These are phyloP conservation scores for Malus domestica DNA, from an alignment of 306 rosid species.

Conservation along the genomic window DNA sequence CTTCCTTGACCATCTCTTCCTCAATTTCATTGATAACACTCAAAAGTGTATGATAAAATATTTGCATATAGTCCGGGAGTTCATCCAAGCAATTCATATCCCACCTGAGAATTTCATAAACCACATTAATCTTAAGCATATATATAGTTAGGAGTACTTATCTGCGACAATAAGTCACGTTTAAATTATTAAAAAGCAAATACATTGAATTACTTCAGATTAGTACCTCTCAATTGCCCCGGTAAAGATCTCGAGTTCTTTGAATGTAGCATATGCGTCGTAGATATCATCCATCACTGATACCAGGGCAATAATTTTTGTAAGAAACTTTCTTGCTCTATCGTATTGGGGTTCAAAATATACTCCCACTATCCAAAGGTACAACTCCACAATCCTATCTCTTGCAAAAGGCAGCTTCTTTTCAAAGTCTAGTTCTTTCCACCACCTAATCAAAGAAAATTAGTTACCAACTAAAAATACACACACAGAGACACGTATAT, in stretches of 20 bases:
- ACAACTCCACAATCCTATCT: slow-evolving; percentile 44
- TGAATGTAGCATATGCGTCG: slow-evolving; percentile 35
- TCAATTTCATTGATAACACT: slow-evolving; percentile 17
- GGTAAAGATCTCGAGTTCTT: slow-evolving; percentile 37
- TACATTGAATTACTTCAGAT: neutral
- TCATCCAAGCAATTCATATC: slow-evolving; percentile 1
- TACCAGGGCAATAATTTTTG: slow-evolving; percentile 13
- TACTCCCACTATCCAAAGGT: slow-evolving; percentile 39
- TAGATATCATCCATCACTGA: slow-evolving; percentile 38
- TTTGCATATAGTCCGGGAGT: slow-evolving; percentile 21
- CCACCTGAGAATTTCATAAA: slow-evolving; percentile 10
- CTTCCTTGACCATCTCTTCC: slow-evolving; percentile 3
- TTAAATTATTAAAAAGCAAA: too few relatives aligned
- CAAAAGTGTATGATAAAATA: neutral
- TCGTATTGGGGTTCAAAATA: slow-evolving; percentile 24
- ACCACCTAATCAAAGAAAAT: slow-evolving; percentile 31
- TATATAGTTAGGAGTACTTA: neutral
- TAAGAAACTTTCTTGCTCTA: slow-evolving; percentile 20
- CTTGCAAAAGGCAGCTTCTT: slow-evolving; percentile 29
- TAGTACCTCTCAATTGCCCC: slow-evolving; percentile 30
- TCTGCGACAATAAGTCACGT: neutral
- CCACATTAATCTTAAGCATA: neutral
- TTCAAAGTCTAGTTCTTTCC: slow-evolving; percentile 35
- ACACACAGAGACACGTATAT: too few relatives aligned
- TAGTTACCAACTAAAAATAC: neutral